Conservation (phyloP, 805 yeast genomes). For the Wickerhamomyces bovis region DNA sequence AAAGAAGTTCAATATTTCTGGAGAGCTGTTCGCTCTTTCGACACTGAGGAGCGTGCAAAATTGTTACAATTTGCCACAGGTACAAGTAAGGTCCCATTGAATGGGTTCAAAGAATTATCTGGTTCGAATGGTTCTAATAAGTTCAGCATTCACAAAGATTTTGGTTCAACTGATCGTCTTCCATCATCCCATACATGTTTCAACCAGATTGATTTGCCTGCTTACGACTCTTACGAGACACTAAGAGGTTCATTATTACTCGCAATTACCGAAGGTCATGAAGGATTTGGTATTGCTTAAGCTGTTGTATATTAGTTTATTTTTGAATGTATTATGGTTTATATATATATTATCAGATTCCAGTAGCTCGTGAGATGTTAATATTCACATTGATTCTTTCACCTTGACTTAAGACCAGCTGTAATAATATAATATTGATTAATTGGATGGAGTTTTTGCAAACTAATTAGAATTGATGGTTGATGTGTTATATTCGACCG, state of each 20-base stretch:
- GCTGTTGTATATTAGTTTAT: not conserved
- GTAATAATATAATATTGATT: too few species aligned
- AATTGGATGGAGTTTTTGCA: too few species aligned
- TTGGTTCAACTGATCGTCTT: constrained; percentile 75
- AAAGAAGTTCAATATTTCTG: constrained; percentile 95
- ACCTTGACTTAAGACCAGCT: too few species aligned
- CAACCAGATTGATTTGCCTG: constrained; percentile 91
- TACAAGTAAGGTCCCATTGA: constrained; percentile 90
- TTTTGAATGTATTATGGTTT: not conserved
- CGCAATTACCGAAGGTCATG: constrained; percentile 92
- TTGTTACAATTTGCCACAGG: constrained; percentile 95
- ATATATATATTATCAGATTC: not conserved
- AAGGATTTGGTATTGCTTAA: constrained; percentile 87
- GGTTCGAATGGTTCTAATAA: constrained; percentile 84
- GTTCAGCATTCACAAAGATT: constrained; percentile 85
- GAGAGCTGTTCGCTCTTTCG: constrained; percentile 95
- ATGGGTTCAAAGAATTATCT: constrained; percentile 84
- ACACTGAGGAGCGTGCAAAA: constrained; percentile 89
- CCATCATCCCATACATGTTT: constrained; percentile 98
- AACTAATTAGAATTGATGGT: too few species aligned
- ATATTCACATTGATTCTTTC: too few species aligned
- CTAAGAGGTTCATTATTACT: constrained; percentile 71
- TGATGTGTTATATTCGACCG: not conserved
- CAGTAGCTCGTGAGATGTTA: too few species aligned
- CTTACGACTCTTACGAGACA: constrained; percentile 83